Percentiles rank a stretch among this genome's conserved stretches.
phyloP scores from a whole-genome alignment of 2,329 filamentous ascomycete genomes.

The Onygena corvina region DNA sequence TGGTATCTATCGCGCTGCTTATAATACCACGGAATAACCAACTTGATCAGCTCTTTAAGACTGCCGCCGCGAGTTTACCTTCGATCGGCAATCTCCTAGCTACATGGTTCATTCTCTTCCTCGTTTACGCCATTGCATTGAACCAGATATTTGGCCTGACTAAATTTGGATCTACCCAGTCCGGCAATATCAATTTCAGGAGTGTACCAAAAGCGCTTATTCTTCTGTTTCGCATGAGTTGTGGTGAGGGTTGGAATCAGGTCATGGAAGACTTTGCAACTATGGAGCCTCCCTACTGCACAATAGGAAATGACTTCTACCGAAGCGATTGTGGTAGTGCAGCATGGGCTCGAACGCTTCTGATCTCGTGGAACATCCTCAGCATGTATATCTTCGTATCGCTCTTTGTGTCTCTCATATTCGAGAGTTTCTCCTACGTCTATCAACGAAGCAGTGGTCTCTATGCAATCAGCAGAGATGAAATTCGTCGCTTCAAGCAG shows the following conservation, averaged over 20 bases:
- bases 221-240: conserved; percentile 81
- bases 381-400: conserved; percentile 99
- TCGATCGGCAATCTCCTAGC: conserved; percentile 84
- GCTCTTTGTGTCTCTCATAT: conserved; percentile 95
- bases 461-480: conserved; percentile 77
- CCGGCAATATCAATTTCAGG: conserved; percentile 76
- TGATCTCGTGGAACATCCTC: conserved; percentile 95
- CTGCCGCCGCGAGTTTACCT: conserved; percentile 81
- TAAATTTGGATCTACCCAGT: conserved; percentile 63
- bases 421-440: conserved; percentile 98
- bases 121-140: conserved; percentile 91
- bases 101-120: conserved; percentile 93
- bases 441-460: conserved; percentile 94
- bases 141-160: conserved; percentile 94
- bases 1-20: conserved; percentile 78
- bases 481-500: conserved; percentile 94
- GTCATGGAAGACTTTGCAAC: conserved; percentile 91
- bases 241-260: conserved; percentile 91
- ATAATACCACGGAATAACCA: conserved; percentile 95
- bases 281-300: conserved; percentile 70
- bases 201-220: conserved; percentile 90
- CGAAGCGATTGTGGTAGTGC: conserved; percentile 85
- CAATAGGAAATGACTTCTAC: conserved; percentile 59
- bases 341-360: conserved; percentile 75
- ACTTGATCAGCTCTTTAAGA: conserved; percentile 96